phyloP scores from a whole-genome alignment of 2,329 filamentous ascomycete genomes.

The Aspergillus flavus region DNA sequence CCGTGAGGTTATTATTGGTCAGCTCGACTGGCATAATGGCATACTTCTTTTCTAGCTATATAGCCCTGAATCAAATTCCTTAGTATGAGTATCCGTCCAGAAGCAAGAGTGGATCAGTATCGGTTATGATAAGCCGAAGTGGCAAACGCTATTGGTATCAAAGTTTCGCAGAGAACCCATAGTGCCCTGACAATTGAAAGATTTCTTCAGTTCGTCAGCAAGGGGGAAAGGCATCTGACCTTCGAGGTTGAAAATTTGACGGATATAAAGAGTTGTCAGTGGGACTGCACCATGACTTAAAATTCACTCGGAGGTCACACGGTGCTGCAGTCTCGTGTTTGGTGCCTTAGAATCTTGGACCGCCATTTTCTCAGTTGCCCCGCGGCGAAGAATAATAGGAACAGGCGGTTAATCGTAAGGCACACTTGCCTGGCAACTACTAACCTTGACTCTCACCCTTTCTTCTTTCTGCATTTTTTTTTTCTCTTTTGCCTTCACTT shows the following conservation, averaged over 20 bases:
- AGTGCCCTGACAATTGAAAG: background rate
- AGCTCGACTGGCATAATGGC: background rate
- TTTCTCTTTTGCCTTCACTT: background rate
- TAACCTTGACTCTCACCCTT: background rate
- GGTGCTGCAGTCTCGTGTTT: background rate
- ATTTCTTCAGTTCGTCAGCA: background rate
- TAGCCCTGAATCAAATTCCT: background rate
- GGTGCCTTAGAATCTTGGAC: background rate
- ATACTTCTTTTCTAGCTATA: background rate
- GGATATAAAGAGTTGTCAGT: background rate
- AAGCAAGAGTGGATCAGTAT: background rate
- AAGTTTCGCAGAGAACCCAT: background rate
- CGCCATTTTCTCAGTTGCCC: background rate
- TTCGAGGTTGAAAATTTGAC: background rate
- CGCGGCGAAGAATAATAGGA: background rate
- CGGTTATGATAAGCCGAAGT: background rate
- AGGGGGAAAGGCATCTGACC: background rate
- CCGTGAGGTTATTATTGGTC: background rate
- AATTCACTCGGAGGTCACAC: background rate
- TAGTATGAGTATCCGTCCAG: background rate
- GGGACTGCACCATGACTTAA: background rate
- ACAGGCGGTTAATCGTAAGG: background rate
- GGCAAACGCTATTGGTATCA: background rate
- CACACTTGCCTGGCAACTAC: background rate
- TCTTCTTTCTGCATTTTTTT: background rate